Conservation (phyloP, 257 asterid genomes). For the Fraxinus cuspidata region DNA sequence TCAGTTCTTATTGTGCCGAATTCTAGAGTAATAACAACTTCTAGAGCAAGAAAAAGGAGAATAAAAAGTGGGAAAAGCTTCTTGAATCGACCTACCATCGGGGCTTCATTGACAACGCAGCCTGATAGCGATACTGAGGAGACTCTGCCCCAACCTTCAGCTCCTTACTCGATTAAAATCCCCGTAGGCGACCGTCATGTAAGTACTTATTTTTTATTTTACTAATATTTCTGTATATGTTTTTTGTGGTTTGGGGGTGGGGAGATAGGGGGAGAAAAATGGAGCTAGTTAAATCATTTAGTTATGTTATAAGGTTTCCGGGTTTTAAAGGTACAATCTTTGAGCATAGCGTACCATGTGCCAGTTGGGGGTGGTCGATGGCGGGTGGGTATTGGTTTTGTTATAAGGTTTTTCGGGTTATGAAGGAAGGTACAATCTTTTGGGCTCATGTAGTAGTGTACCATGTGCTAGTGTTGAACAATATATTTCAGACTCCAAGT, state of each 20-base stretch:
- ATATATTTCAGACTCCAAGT: background rate
- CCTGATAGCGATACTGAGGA: slow-evolving; percentile 30
- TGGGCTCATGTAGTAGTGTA: background rate
- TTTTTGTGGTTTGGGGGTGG: background rate
- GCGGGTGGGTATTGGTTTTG: background rate
- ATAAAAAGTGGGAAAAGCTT: slow-evolving; percentile 25
- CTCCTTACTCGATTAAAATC: slow-evolving; percentile 67
- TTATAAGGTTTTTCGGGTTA: background rate
- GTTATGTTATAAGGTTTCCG: background rate
- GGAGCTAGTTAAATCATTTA: background rate
- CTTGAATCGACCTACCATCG: slow-evolving; percentile 24
- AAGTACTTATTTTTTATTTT: slow-evolving; percentile 20
- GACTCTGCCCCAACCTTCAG: slow-evolving; percentile 37
- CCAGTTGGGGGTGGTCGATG: background rate
- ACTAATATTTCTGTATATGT: background rate
- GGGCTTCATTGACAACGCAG: slow-evolving; percentile 43
- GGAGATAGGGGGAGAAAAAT: background rate
- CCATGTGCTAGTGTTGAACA: background rate
- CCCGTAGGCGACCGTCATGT: slow-evolving; percentile 84
- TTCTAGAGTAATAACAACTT: slow-evolving; percentile 27
- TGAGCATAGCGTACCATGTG: background rate
- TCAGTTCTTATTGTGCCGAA: slow-evolving; percentile 35
- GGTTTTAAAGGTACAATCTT: background rate
- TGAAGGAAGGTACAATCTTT: background rate
- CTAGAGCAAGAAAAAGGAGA: slow-evolving; percentile 33